Conservation (phyloP, 129 eudicot species). For the Apium graveolens region DNA sequence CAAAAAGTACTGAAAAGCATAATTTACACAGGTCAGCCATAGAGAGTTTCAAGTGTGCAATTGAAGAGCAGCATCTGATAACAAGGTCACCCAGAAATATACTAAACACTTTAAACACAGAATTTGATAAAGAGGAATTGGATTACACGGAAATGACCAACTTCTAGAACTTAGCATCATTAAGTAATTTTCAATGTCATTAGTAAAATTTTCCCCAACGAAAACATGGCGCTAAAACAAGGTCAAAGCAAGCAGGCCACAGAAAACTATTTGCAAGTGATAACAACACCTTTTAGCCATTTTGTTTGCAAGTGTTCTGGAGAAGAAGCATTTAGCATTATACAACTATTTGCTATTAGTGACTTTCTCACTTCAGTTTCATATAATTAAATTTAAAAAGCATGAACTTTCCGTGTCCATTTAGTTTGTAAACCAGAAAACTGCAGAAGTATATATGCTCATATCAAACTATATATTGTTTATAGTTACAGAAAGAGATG, state of each 20-base stretch:
- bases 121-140: neutral
- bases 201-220: neutral
- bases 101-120: too few species aligned
- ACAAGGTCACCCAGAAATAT: neutral
- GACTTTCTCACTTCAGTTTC: neutral
- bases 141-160: neutral
- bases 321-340: neutral
- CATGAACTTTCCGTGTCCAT: too few species aligned
- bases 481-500: neutral
- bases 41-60: neutral
- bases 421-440: neutral
- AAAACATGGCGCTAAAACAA: neutral
- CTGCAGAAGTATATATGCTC: neutral
- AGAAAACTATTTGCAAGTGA: too few species aligned
- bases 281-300: neutral
- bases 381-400: neutral
- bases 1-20: slow-evolving; percentile 40
- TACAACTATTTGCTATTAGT: neutral
- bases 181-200: neutral
- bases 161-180: neutral
- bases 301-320: neutral
- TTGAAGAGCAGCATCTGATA: neutral
- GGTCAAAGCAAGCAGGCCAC: neutral
- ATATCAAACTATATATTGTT: neutral
- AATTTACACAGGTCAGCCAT: neutral